phyloP scores from a whole-genome alignment of 1,139 yeast genomes.

The Tardiomyces digboiensis region DNA sequence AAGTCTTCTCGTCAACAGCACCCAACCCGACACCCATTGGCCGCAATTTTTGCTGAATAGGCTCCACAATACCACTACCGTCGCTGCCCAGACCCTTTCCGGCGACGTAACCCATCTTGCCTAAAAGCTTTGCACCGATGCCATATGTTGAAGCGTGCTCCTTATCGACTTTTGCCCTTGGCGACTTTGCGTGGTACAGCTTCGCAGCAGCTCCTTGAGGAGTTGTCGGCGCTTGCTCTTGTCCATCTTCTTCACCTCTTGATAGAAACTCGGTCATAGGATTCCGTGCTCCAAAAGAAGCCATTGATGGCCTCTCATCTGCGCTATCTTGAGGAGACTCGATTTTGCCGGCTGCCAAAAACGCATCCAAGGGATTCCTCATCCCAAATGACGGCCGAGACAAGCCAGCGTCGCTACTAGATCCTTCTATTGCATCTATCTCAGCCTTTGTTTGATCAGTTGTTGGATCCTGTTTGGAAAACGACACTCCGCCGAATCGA shows the following conservation, averaged over 20 bases:
- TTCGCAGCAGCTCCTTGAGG: not conserved
- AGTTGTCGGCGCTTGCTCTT: too few species aligned
- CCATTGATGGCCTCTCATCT: too few species aligned
- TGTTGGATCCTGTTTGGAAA: too few species aligned
- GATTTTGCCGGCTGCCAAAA: too few species aligned
- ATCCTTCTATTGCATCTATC: too few species aligned
- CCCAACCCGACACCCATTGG: conserved; percentile 69
- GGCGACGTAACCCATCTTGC: conserved; percentile 77
- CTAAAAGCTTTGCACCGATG: conserved; percentile 71
- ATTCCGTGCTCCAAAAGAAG: too few species aligned
- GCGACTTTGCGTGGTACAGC: not conserved
- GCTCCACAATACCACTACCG: conserved; percentile 66
- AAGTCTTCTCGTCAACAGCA: conserved; percentile 34
- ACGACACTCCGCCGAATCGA: too few species aligned
- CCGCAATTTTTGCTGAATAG: conserved; percentile 44
- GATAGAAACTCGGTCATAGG: too few species aligned
- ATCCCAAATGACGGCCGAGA: not conserved
- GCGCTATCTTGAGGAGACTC: too few species aligned
- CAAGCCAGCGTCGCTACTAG: too few species aligned
- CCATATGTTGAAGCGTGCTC: conserved; percentile 42
- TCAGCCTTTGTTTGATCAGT: too few species aligned
- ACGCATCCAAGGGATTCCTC: not conserved
- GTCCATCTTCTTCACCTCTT: too few species aligned
- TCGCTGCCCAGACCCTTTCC: conserved; percentile 77
- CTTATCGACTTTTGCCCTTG: not conserved